Evolutionary conservation across 306 rosid species (phyloP).

Genomic region (Quercus robur): DNA sequence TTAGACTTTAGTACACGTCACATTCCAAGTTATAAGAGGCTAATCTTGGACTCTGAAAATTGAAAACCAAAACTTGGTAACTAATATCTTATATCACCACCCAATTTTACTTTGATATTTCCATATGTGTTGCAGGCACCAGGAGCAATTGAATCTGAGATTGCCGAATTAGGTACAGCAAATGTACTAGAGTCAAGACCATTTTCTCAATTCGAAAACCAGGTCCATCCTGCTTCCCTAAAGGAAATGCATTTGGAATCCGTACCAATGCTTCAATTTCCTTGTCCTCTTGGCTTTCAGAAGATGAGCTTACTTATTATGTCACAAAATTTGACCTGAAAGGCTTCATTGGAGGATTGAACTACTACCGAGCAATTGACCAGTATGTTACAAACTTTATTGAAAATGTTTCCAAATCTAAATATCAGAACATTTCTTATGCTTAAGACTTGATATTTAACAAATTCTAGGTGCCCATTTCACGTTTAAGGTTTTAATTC

Average conservation of each 20-base stretch:
- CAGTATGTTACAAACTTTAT: background rate
- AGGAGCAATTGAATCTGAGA: conserved; percentile 21
- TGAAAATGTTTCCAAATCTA: background rate
- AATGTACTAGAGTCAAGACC: conserved; percentile 17
- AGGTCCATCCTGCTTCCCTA: conserved; percentile 37
- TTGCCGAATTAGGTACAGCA: conserved; percentile 9
- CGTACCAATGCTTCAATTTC: background rate
- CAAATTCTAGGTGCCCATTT: too few species aligned
- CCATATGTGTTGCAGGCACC: conserved; percentile 6
- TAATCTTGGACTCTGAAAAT: too few species aligned
- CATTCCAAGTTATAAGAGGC: too few species aligned
- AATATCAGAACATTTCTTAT: background rate
- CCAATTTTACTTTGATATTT: background rate
- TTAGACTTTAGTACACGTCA: too few species aligned
- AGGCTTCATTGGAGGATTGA: conserved; percentile 39
- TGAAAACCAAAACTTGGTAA: too few species aligned
- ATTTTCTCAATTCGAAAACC: conserved; percentile 15
- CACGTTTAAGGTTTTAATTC: too few species aligned
- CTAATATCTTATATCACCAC: too few species aligned
- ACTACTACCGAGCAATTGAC: conserved; percentile 35
- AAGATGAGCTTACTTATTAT: conserved; percentile 39
- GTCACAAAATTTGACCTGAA: conserved; percentile 34
- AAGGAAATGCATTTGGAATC: conserved; percentile 19
- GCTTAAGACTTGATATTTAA: background rate
- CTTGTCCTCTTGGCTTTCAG: conserved; percentile 45